Evolutionary conservation across 352 stramenopile genomes (phyloP).

Genomic region (Globisporangium middletonii): DNA sequence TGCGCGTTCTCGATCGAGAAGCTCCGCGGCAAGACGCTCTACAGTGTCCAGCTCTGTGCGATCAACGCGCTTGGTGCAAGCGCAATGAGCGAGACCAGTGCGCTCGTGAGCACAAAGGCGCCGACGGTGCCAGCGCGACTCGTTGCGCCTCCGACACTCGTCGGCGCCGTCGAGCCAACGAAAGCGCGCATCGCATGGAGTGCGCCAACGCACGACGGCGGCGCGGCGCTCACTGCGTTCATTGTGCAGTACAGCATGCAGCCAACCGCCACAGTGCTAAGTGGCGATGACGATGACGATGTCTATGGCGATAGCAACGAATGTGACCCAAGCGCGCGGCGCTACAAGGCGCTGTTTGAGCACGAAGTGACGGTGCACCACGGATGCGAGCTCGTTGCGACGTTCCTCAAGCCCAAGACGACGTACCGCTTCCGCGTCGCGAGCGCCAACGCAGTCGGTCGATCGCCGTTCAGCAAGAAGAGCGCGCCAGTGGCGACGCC

Average conservation of each 20-base stretch:
- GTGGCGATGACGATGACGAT: slow-evolving; percentile 15
- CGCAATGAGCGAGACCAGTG: slow-evolving; percentile 27
- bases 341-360: slow-evolving; percentile 13
- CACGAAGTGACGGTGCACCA: slow-evolving; percentile 41
- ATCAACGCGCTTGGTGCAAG: slow-evolving; percentile 43
- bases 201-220: slow-evolving; percentile 42
- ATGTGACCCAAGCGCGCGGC: not conserved
- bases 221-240: slow-evolving; percentile 32
- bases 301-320: not conserved
- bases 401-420: slow-evolving; percentile 49
- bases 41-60: slow-evolving; percentile 37
- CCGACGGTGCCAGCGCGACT: slow-evolving; percentile 34
- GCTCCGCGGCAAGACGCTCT: slow-evolving; percentile 36
- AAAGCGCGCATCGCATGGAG: slow-evolving; percentile 35
- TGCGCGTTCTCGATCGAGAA: slow-evolving; percentile 21
- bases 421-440: slow-evolving; percentile 53
- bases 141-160: slow-evolving; percentile 16
- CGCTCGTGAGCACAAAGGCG: slow-evolving; percentile 30
- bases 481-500: slow-evolving; percentile 34
- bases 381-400: slow-evolving; percentile 23
- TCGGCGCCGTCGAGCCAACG: slow-evolving; percentile 35
- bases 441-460: slow-evolving; percentile 37
- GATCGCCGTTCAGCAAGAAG: slow-evolving; percentile 27
- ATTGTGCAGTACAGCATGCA: slow-evolving; percentile 44
- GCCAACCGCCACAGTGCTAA: slow-evolving; percentile 1